Percentiles rank a stretch among this genome's conserved stretches.
phyloP scores from a whole-genome alignment of 306 rosid species.

The Inga leiocalycina region DNA sequence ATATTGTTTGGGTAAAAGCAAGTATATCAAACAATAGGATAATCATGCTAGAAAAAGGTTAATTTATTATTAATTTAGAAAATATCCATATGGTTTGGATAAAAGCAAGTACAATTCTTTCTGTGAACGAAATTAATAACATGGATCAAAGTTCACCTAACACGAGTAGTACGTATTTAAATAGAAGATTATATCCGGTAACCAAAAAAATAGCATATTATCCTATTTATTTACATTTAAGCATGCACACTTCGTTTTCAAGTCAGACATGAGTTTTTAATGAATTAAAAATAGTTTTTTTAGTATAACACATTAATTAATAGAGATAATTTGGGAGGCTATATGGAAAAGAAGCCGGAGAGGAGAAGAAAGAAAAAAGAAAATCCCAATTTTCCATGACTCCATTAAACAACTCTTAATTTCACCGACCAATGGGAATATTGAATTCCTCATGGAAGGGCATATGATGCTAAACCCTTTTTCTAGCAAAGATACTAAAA shows the following conservation, averaged over 20 bases:
- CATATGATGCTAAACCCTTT: constrained; percentile 11
- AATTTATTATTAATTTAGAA: neutral
- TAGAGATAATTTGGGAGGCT: neutral
- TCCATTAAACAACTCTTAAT: neutral
- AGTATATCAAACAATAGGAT: neutral
- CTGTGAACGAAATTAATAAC: neutral
- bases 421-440: neutral
- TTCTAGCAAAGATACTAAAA: neutral
- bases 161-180: neutral
- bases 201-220: neutral
- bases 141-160: neutral
- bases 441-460: constrained; percentile 9
- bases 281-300: no score
- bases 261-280: no score
- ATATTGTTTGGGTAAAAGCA: neutral
- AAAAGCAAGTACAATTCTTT: neutral
- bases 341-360: neutral
- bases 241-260: neutral
- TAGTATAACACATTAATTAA: neutral
- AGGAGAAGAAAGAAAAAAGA: constrained; percentile 27
- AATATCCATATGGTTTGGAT: neutral
- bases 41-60: neutral
- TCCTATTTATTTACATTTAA: neutral
- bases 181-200: no score
- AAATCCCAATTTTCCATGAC: neutral